Evolutionary conservation across 2,329 filamentous ascomycete species (phyloP).

Genomic region (Rachicladosporium sp.): DNA sequence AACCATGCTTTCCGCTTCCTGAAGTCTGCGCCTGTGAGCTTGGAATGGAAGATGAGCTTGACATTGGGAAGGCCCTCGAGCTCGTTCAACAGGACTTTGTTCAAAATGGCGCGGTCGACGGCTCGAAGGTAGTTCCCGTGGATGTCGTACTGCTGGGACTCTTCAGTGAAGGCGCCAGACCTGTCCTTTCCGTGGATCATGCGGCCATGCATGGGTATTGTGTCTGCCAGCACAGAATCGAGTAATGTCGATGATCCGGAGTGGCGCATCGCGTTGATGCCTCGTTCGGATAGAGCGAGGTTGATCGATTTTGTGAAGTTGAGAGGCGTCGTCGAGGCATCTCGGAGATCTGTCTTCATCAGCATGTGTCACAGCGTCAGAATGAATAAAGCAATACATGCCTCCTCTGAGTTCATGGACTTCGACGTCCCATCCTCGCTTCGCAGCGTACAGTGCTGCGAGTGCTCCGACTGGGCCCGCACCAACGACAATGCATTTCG

Average conservation of each 20-base stretch:
- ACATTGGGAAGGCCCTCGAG: constrained; percentile 79
- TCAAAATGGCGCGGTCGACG: constrained; percentile 72
- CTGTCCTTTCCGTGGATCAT: constrained; percentile 77
- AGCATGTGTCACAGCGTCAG: neutral
- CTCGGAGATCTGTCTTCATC: constrained; percentile 58
- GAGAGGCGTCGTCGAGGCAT: constrained; percentile 68
- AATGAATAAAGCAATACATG: constrained; percentile 34
- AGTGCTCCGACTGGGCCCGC: constrained; percentile 88
- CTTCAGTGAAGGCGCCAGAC: constrained; percentile 57
- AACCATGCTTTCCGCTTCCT: constrained; percentile 73
- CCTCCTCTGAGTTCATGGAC: constrained; percentile 87
- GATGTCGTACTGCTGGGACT: constrained; percentile 79
- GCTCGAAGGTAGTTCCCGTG: constrained; percentile 76
- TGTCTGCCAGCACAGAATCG: constrained; percentile 59
- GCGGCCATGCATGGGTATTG: constrained; percentile 85
- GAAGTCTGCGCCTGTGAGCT: constrained; percentile 83
- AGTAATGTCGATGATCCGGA: constrained; percentile 56
- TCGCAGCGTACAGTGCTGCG: constrained; percentile 83
- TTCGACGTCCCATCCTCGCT: constrained; percentile 78
- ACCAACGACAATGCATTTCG: constrained; percentile 57
- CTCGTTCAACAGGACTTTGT: constrained; percentile 70
- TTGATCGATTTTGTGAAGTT: constrained; percentile 99
- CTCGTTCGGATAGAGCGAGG: constrained; percentile 81
- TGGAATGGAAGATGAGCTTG: constrained; percentile 83
- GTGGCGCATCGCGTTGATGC: constrained; percentile 73